These are phyloP conservation scores for Myriosclerotinia duriaeana DNA, from an alignment of 2,329 filamentous ascomycete species.

Conservation along the genomic window DNA sequence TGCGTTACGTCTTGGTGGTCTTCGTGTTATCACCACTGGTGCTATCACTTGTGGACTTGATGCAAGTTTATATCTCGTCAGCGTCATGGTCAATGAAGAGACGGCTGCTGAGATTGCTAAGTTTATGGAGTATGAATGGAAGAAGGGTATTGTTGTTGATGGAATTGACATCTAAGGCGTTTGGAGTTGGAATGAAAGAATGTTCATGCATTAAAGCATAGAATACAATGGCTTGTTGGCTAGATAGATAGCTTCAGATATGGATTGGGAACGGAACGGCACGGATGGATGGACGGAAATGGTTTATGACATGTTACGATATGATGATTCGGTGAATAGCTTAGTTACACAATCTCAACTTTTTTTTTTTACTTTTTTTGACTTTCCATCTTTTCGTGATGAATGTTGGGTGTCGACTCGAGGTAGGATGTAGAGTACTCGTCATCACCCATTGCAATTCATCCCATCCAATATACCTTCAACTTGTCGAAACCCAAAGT, in stretches of 20 bases:
- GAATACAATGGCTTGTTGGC: constrained; percentile 24
- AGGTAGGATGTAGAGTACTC: no score
- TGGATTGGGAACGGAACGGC: constrained; percentile 10
- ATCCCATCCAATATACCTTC: no score
- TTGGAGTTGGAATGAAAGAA: constrained; percentile 26
- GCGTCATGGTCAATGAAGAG: constrained; percentile 75
- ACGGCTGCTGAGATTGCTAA: constrained; percentile 73
- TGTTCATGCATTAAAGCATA: constrained; percentile 25
- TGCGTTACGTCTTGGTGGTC: constrained; percentile 56
- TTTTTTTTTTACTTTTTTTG: constrained; percentile 6
- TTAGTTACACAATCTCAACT: constrained; percentile 29
- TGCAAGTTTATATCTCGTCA: constrained; percentile 80
- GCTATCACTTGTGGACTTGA: constrained; percentile 79
- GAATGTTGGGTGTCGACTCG: no score
- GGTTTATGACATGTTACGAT: constrained; percentile 15
- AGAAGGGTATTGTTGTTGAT: constrained; percentile 81
- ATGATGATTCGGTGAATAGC: constrained; percentile 13
- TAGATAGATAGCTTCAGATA: constrained; percentile 20
- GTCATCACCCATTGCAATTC: no score
- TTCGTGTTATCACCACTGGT: constrained; percentile 76
- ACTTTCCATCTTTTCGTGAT: no score
- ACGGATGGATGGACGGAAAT: constrained; percentile 9
- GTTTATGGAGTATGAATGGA: constrained; percentile 79
- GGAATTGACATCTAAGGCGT: constrained; percentile 72
- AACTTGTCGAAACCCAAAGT: no score